Evolutionary conservation across 192 early-diverging fungal genomes (phyloP), one percentile per base, ranked within the genome.

Genomic region (Gaertneriomyces semiglobifer): DNA sequence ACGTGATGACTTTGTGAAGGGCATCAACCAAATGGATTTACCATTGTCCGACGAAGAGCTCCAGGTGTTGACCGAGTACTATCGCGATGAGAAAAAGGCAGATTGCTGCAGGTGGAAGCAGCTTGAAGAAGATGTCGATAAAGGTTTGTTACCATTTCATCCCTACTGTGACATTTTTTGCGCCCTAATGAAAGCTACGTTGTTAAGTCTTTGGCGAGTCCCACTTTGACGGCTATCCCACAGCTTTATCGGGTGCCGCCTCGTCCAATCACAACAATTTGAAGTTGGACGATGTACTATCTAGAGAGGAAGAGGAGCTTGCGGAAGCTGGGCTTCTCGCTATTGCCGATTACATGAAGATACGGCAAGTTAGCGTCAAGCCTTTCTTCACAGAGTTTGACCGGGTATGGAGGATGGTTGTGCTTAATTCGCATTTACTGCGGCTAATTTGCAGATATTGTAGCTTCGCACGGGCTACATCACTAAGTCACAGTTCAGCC

Each of bases 341-440:
- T 33, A 72, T 84, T 40, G 25, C 71, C 0, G 63, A 76, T 39
- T 77, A 75, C 43, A 51, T 85, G 71, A 55, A 50, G 48, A 58
- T 77, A n/a, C 58, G 81, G 6, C 76, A 83, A 41, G 74, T 63
- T 1, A 73, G 71, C 65, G 50, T 82, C 51, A 84, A 84, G 46
- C 83, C 80, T 11, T 84, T 82, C 65, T 84, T 84, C 63, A 70
- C 67, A 33, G 83, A 84, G 53, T 84, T 81, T 62, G 83, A 84
- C 63, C 80, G 77, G 63, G 68, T 81, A 7, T 55, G 62, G 44
- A 0, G 12, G 14, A 2, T 50, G 48, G 12, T 50, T 12, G 44
- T 73, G 43, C 25, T 33, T 33, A 59, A 55, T 20, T 60, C 33
- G 7, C 44, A 55, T 33, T 14, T 50, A 18, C 19, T 43, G 14